Evolutionary conservation across 2,329 filamentous ascomycete genomes (phyloP).

Genomic region (Clathrospora elynae): DNA sequence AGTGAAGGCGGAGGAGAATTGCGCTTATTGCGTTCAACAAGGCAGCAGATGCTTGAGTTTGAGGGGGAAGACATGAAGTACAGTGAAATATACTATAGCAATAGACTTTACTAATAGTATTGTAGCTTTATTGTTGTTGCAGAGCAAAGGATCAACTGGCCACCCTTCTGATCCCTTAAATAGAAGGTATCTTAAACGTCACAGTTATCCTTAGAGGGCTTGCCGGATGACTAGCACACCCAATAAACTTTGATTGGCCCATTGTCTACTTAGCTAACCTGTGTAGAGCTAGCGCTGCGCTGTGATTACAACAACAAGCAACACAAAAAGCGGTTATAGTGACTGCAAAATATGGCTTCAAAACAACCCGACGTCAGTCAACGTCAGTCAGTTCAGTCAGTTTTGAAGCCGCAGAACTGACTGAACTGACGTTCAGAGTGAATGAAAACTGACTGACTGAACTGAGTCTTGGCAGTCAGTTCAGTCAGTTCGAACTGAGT

Average conservation of each 20-base stretch:
- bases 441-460: slow-evolving; percentile 1
- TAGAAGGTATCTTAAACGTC: too few species aligned
- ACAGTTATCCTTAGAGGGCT: too few species aligned
- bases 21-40: slow-evolving; percentile 4
- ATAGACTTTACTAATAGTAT: background rate
- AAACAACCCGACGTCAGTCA: background rate
- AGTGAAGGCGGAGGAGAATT: slow-evolving; percentile 3
- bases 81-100: background rate
- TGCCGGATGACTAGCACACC: background rate
- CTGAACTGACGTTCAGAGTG: background rate
- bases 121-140: too few species aligned
- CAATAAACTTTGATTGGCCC: background rate
- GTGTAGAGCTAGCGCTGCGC: background rate
- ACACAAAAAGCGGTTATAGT: background rate
- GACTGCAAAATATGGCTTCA: background rate
- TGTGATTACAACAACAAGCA: background rate
- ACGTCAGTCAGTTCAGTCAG: background rate
- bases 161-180: too few species aligned
- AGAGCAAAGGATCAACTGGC: slow-evolving; percentile 1
- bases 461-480: slow-evolving; percentile 11
- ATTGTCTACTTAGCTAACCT: background rate
- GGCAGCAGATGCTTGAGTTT: slow-evolving; percentile 6
- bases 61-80: slow-evolving; percentile 6
- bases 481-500: slow-evolving; percentile 12
- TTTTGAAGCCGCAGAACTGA: background rate